Conservation (phyloP, 176 grass and related monocot genomes). For the Musa beccarii region DNA sequence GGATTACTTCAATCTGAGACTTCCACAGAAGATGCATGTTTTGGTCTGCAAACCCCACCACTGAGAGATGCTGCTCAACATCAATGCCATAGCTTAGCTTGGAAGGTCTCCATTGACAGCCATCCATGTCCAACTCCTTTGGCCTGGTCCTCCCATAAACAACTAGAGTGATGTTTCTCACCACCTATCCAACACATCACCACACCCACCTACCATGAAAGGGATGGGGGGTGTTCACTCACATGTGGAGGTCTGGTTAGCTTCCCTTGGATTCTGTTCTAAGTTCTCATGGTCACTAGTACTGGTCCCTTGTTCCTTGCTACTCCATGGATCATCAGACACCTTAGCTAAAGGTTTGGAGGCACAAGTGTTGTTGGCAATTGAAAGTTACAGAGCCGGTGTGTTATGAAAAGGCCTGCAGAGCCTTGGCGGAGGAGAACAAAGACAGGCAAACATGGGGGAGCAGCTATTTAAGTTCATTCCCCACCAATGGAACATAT, state of each 20-base stretch:
- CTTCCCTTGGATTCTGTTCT: background rate
- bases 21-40: too few species aligned
- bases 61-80: background rate
- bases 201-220: too few species aligned
- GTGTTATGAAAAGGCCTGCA: slow-evolving; percentile 7
- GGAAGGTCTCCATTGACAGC: background rate
- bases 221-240: too few species aligned
- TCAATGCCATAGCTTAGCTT: background rate
- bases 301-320: background rate
- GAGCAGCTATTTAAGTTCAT: slow-evolving; percentile 4
- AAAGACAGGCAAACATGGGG: background rate
- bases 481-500: slow-evolving; percentile 9
- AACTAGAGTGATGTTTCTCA: background rate
- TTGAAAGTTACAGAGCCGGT: background rate
- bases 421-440: background rate
- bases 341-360: background rate
- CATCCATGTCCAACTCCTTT: too few species aligned
- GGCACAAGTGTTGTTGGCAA: too few species aligned
- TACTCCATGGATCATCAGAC: background rate
- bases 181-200: too few species aligned
- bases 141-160: background rate
- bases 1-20: too few species aligned
- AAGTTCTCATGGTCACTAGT: background rate
- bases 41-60: background rate
- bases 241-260: background rate